Evolutionary conservation across 2,329 filamentous ascomycete species (phyloP).

Genomic region (Scedosporium apiospermum): DNA sequence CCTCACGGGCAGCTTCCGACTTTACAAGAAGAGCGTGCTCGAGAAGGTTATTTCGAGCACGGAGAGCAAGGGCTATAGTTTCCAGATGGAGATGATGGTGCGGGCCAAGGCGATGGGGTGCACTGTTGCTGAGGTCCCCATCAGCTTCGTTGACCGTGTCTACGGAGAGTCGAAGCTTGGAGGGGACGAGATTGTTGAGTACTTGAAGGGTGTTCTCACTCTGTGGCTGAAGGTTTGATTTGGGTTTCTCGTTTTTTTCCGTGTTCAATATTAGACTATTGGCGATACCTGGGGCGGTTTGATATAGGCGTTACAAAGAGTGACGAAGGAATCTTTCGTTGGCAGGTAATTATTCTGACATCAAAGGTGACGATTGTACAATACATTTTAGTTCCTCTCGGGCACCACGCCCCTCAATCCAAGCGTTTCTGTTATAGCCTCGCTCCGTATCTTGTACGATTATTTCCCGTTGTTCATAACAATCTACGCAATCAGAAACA

Average conservation of each 20-base stretch:
- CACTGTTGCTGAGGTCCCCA: slow-evolving; percentile 89
- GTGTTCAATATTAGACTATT: background rate
- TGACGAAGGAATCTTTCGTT: background rate
- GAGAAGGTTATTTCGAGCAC: slow-evolving; percentile 85
- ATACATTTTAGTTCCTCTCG: background rate
- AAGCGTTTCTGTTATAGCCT: background rate
- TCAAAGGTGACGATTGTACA: background rate
- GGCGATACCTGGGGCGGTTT: background rate
- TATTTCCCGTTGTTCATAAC: too few relatives aligned
- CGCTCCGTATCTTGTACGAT: background rate
- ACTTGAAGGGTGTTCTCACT: slow-evolving; percentile 73
- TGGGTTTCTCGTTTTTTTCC: background rate
- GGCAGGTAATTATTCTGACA: background rate
- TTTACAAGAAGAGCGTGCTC: slow-evolving; percentile 87
- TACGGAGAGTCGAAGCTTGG: slow-evolving; percentile 95
- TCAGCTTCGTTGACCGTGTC: slow-evolving; percentile 88
- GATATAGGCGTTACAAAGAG: slow-evolving; percentile 3
- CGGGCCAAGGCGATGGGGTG: slow-evolving; percentile 92
- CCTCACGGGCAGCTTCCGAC: slow-evolving; percentile 83
- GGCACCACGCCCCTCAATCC: background rate
- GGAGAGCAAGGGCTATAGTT: slow-evolving; percentile 94
- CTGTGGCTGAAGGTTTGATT: slow-evolving; percentile 67
- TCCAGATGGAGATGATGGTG: slow-evolving; percentile 99
- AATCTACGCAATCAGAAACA: too few relatives aligned
- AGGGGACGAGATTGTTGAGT: slow-evolving; percentile 92